Conservation (phyloP, 768 basidiomycete genomes). For the Fibroporia radiculosa region DNA sequence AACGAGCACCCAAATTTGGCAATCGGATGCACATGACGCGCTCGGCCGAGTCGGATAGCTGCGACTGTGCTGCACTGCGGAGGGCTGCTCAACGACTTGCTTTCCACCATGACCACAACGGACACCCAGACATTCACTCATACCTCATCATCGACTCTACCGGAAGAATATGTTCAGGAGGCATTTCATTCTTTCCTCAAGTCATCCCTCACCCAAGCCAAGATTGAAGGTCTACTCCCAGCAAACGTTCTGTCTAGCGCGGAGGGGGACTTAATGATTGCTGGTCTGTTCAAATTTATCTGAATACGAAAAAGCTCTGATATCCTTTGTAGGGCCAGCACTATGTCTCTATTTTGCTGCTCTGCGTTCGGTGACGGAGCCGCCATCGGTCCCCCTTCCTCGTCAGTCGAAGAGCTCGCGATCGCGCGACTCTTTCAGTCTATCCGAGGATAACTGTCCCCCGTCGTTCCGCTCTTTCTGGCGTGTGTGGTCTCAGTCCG, state of each 20-base stretch:
- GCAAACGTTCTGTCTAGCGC: constrained; percentile 68
- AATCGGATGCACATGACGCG: no score
- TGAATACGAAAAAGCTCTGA: no score
- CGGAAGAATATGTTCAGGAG: constrained; percentile 64
- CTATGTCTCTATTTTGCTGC: constrained; percentile 83
- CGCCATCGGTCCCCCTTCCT: constrained; percentile 78
- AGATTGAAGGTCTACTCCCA: constrained; percentile 66
- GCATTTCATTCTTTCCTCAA: constrained; percentile 80
- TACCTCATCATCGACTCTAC: constrained; percentile 24
- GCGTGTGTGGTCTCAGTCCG: constrained; percentile 61
- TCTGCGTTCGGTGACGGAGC: constrained; percentile 61
- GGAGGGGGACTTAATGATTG: constrained; percentile 80
- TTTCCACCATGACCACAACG: neutral
- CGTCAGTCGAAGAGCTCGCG: constrained; percentile 33
- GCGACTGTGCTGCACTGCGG: no score
- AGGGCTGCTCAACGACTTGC: no score
- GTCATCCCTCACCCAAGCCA: constrained; percentile 67
- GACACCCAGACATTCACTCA: neutral
- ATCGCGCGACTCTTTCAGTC: constrained; percentile 38
- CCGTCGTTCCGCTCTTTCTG: constrained; percentile 61
- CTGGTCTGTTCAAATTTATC: constrained; percentile 39
- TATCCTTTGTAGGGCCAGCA: constrained; percentile 46
- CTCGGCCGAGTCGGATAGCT: no score
- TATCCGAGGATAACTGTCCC: constrained; percentile 66
- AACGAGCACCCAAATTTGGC: no score